Percentiles rank a stretch among this genome's conserved stretches.
phyloP scores from a whole-genome alignment of 495 filamentous ascomycete genomes.

The Eremomyces bilateralis region DNA sequence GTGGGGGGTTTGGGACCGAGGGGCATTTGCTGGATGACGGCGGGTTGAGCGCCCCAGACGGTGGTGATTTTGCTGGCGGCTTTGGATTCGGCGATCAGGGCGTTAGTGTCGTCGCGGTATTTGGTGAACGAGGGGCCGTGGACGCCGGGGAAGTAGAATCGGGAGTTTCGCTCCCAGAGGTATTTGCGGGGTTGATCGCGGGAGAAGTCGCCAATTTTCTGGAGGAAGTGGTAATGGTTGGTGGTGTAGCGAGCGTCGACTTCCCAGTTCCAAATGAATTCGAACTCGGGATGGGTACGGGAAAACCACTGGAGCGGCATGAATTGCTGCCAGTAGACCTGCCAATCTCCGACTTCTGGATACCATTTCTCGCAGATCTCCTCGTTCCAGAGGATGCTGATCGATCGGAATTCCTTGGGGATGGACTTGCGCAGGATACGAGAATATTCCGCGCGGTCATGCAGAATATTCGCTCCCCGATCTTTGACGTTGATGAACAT shows the following conservation, averaged over 20 bases:
- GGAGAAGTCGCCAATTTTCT: constrained; percentile 34
- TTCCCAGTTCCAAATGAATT: constrained; percentile 60
- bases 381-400: constrained; percentile 48
- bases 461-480: constrained; percentile 30
- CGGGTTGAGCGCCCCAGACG: constrained; percentile 40
- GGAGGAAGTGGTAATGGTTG: constrained; percentile 47
- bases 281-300: constrained; percentile 45
- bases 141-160: constrained; percentile 43
- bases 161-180: constrained; percentile 53
- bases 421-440: constrained; percentile 29
- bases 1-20: constrained; percentile 33
- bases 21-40: constrained; percentile 28
- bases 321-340: constrained; percentile 29
- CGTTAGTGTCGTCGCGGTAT: constrained; percentile 25
- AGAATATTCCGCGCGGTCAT: constrained; percentile 29
- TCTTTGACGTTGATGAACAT: constrained; percentile 56
- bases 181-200: constrained; percentile 40
- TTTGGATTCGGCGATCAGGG: constrained; percentile 12
- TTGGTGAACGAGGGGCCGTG: constrained; percentile 39
- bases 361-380: constrained; percentile 34
- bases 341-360: constrained; percentile 24
- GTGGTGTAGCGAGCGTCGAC: constrained; percentile 51
- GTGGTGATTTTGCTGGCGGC: constrained; percentile 18
- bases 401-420: constrained; percentile 41
- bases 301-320: constrained; percentile 43